Base-by-base conservation (phyloP, 345 rosid species). In the Hypericum androsaemum region DNA sequence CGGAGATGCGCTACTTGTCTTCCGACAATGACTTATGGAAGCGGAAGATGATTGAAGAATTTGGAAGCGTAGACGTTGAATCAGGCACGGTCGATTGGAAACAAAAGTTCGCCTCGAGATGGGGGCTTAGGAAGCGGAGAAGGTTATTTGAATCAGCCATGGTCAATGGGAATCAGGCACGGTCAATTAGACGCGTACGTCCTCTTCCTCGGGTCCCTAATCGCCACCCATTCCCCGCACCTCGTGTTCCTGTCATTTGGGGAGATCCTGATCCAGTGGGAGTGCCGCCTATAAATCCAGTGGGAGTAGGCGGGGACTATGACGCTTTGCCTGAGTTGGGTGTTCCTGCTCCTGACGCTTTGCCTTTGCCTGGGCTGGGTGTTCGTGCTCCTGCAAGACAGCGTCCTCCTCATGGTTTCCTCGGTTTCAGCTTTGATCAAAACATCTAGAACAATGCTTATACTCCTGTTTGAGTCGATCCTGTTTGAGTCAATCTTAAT, bases 1-100 rank as follows among this genome's bases (percentile, higher is more conserved):
- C 63, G 0, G 81, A 83, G 43, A 60, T 76, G 71, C 68, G 50
- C 39, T 64, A 60, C 60, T 42, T 87, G 74, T 62, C 81, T 8
- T 71, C 84, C 5, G 65, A 61, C 16, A 66, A 74, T 63, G 80
- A 73, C 39, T 44, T 83, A 56, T 83, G 89, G 89, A 74, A 63
- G 68, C 80, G 60, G 57, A 86, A 79, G 56, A 75, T 54, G 42
- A 47, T 32, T 16, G 76, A 74, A 49, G 89, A 78, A 72, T 73
- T 74, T 52, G 72, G 60, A 41, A 14, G 7, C 50, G 43, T 3
- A 42, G 7, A 43, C 0, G 17, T 8, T 14, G 48, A 38, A 1
- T 50, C 6, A 6, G 59, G 12, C 16, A 22, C 7, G n/a, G 37
- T 22, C 59, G 48, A 66, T 49, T 82, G 92, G 95, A 84, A 83